Base-by-base conservation (phyloP, 1,139 yeast genomes). In the Geotrichum candidum region DNA sequence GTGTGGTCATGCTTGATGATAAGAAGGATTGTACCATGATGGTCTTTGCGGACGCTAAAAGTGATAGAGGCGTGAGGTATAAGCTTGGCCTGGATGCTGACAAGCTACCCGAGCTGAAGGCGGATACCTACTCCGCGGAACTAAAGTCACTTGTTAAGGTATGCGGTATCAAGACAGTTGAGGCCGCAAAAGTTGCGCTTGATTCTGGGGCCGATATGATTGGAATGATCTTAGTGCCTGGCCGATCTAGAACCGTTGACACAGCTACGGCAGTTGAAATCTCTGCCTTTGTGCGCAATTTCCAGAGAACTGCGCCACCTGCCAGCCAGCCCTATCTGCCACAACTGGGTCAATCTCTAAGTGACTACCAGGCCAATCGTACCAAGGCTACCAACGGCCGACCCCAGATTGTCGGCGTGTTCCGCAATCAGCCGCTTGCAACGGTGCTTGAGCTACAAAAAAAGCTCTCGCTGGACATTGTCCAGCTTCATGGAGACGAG, bases 401-500 rank as follows among this genome's bases (percentile, higher is more conserved):
- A 0, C 96, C 96, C 0, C 82, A 78, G 67, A 73, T 88, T 2
- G 97, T 91, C 1, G 99, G 98, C 0, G 99, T 94, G 1, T 91
- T 94, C 75, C 80, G 94, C 64, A 90, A 94, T 73, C 98, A 92
- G 73, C 71, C 86, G 0, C 69, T 87, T 1, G 85, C 82, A 1
- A 87, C 87, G 23, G 87, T 92, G 0, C 73, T 80, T 48, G 65
- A 69, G 10, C 70, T 80, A 0, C 84, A 84, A 6, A 70, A 76
- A 0, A 80, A 79, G 10, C 74, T 86, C 31, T 76, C 78, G 0
- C 72, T 91, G 15, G 98, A 92, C 74, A 78, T 90, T 46, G 88
- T 94, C 0, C 99, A 94, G 72, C 76, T 94, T 11, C 99, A 94
- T 73, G 99, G 99, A 0, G 80, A 83, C 54, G 98, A 94, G 73